Percentiles rank a stretch among this genome's conserved stretches.
Conservation (phyloP, 176 grass and related monocot species). For the Dendrocalamus sinicus region DNA sequence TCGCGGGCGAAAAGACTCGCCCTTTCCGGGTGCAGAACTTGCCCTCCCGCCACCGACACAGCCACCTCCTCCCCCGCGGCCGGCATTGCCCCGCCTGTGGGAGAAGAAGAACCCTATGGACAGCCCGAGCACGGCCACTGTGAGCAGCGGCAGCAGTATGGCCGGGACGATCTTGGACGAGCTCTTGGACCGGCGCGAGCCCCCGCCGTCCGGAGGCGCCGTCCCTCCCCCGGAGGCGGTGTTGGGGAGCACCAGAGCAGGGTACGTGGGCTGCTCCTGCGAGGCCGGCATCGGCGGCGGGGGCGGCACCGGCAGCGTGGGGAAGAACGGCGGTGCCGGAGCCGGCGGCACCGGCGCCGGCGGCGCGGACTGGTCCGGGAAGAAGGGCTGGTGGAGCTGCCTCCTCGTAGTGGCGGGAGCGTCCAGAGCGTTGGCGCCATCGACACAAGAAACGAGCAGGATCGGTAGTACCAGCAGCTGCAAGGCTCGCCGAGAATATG, state of each 20-base stretch:
- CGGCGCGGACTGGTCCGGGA: slow-evolving; percentile 49
- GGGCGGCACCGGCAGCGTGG: slow-evolving; percentile 37
- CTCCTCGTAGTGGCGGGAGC: slow-evolving; percentile 35
- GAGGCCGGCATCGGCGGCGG: slow-evolving; percentile 47
- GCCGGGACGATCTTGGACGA: slow-evolving; percentile 78
- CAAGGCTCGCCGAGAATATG: slow-evolving; percentile 38
- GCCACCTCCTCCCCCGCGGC: slow-evolving; percentile 7
- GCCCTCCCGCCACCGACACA: slow-evolving; percentile 39
- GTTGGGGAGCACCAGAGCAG: slow-evolving; percentile 55
- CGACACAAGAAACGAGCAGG: slow-evolving; percentile 49
- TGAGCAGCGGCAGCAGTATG: slow-evolving; percentile 72
- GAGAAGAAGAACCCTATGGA: slow-evolving; percentile 78
- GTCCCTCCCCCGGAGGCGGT: slow-evolving; percentile 36
- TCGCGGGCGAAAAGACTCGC: slow-evolving; percentile 78
- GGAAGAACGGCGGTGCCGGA: slow-evolving; percentile 53
- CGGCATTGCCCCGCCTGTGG: slow-evolving; percentile 52
- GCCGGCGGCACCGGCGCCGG: slow-evolving; percentile 27
- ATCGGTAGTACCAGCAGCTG: slow-evolving; percentile 36
- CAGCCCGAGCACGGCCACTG: slow-evolving; percentile 63
- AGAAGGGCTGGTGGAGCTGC: slow-evolving; percentile 70
- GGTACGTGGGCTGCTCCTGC: slow-evolving; percentile 47
- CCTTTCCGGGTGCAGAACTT: slow-evolving; percentile 62
- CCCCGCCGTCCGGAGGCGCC: slow-evolving; percentile 50
- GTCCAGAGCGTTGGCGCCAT: slow-evolving; percentile 14
- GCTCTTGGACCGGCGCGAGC: slow-evolving; percentile 58